These are phyloP conservation scores for Sedum album DNA, from an alignment of 164 flowering plant species.

Conservation along the genomic window DNA sequence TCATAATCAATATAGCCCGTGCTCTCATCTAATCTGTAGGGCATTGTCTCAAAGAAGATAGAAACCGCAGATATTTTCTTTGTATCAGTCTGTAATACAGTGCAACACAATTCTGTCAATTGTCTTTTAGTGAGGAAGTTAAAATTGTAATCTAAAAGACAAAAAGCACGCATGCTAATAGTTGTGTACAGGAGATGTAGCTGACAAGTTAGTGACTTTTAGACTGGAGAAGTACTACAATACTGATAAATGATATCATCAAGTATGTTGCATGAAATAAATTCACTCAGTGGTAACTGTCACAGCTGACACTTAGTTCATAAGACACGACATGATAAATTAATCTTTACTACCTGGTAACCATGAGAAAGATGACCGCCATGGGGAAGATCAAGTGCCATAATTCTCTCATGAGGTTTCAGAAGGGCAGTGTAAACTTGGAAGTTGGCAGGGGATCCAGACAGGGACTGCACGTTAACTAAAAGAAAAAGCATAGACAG, in stretches of 20 bases:
- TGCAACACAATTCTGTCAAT: background rate
- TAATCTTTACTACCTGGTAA: background rate
- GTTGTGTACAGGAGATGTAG: background rate
- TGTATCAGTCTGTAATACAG: slow-evolving; percentile 56
- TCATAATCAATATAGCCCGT: slow-evolving; percentile 73
- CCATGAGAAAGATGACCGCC: slow-evolving; percentile 8
- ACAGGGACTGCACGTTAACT: slow-evolving; percentile 28
- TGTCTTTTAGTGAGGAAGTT: background rate
- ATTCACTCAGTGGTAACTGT: background rate
- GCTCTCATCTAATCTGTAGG: slow-evolving; percentile 66
- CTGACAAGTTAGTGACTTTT: background rate
- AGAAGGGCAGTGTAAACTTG: slow-evolving; percentile 4
- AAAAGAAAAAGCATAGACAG: slow-evolving; percentile 12
- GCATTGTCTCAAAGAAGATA: slow-evolving; percentile 76
- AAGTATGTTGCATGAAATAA: too few relatives aligned
- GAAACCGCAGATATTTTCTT: slow-evolving; percentile 76
- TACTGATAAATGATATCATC: too few relatives aligned
- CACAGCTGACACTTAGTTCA: background rate
- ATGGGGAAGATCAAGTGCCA: slow-evolving; percentile 22
- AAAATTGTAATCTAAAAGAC: background rate
- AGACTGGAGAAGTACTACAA: too few relatives aligned
- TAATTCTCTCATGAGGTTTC: slow-evolving; percentile 75
- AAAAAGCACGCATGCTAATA: background rate
- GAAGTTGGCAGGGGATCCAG: slow-evolving; percentile 6
- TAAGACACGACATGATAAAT: background rate